Evolutionary conservation across 2,329 filamentous ascomycete genomes (phyloP).

Genomic region (Pseudonectria foliicola): DNA sequence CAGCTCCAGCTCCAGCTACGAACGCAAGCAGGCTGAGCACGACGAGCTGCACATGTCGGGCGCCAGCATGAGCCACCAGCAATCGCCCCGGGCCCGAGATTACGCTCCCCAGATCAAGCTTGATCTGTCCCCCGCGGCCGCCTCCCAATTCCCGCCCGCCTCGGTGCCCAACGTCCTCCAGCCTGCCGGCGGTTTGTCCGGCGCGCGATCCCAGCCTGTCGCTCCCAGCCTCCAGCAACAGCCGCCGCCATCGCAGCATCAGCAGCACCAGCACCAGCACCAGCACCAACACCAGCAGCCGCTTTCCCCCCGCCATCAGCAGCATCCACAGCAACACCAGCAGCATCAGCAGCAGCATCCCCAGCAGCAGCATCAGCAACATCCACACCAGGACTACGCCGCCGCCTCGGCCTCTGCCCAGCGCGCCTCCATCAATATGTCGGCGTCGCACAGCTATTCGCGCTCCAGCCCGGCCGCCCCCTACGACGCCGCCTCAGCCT

Average conservation of each 20-base stretch:
- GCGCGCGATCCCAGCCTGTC: conserved; percentile 26
- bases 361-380: conserved; percentile 47
- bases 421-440: conserved; percentile 48
- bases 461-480: conserved; percentile 69
- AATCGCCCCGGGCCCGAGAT: conserved; percentile 44
- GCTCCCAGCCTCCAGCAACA: conserved; percentile 39
- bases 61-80: conserved; percentile 28
- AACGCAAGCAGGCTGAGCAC: conserved; percentile 24
- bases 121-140: conserved; percentile 33
- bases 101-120: conserved; percentile 47
- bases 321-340: conserved; percentile 24
- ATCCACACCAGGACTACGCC: conserved; percentile 10
- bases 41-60: conserved; percentile 51
- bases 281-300: conserved; percentile 29
- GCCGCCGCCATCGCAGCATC: conserved; percentile 27
- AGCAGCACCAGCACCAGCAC: conserved; percentile 21
- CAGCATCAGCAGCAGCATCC: conserved; percentile 33
- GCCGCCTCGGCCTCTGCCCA: background rate
- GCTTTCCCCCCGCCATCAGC: conserved; percentile 28
- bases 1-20: conserved; percentile 6
- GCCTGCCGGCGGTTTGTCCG: conserved; percentile 39
- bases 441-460: conserved; percentile 68
- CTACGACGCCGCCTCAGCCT: conserved; percentile 44
- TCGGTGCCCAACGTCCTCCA: conserved; percentile 53
- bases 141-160: conserved; percentile 32